Base-by-base conservation (phyloP, 202 grass and related monocot species). In the Setaria italica region DNA sequence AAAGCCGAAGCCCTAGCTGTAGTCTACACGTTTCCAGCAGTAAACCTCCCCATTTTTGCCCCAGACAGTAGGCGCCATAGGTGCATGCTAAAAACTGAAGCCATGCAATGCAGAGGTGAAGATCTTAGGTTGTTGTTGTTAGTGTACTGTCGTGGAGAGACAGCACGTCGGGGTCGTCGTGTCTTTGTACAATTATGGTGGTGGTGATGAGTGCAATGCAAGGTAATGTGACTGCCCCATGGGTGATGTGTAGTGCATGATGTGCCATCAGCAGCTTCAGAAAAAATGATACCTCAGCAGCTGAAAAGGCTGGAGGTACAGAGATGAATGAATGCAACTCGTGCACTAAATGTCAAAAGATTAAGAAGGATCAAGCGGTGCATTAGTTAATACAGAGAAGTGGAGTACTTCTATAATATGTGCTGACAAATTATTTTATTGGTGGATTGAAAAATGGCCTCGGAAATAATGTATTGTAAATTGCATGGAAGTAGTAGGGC, bases 121-220 rank as follows among this genome's bases (percentile, higher is more conserved):
- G 14, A 35, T 35, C 29, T 64, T 39, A 39, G 43, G 69, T 9
- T 78, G 70, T 6, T 46, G 81, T 65, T 86, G 74, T n/a, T 21
- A 51, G 67, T 51, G 55, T 86, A 49, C 80, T 53, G 76, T 87
- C 80, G 50, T 37, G 79, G 84, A 90, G 67, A 90, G 79, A 90
- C 88, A 72, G 50, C 37, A 74, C 84, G 50, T 90, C 88, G 59
- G 11, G 68, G 29, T 87, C 84, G 16, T 32, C 79, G 32, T 13
- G 58, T 74, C 67, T 7, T 30, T 70, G 71, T 79, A 74, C 58
- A 11, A 73, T 60, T 13, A 67, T 79, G 83, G 67, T 19, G 83
- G 67, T 19, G 80, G 56, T 67, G 84, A 79, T 70, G 79, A 87
- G 88, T 87, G 80, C 88, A 79, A 48, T 83, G 74, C 80, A 90